Conservation (phyloP, 2,329 filamentous ascomycete genomes). For the Exutisphaerella laricina region DNA sequence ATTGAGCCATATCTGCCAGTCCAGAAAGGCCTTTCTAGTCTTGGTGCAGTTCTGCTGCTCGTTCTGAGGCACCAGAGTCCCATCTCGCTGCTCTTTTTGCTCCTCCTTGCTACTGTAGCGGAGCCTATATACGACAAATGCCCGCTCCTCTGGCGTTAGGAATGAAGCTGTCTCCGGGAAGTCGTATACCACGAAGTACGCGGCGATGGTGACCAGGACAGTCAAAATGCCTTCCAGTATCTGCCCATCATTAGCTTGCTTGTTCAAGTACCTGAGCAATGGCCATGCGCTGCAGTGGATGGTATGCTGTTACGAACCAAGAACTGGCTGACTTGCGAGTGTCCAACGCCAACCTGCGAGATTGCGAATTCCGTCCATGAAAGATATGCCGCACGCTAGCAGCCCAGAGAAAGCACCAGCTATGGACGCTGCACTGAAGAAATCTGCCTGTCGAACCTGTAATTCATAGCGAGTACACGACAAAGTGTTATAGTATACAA, state of each 20-base stretch:
- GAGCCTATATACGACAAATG: constrained; percentile 20
- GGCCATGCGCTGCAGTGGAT: too few relatives aligned
- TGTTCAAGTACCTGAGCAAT: background rate
- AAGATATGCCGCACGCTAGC: constrained; percentile 46
- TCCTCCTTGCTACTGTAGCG: constrained; percentile 7
- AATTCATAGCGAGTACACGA: constrained; percentile 43
- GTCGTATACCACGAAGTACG: constrained; percentile 50
- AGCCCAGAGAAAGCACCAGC: constrained; percentile 48
- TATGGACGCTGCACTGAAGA: constrained; percentile 32
- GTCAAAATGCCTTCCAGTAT: constrained; percentile 48
- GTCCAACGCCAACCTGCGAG: constrained; percentile 14
- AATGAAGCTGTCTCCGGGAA: constrained; percentile 47
- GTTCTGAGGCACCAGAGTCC: constrained; percentile 16
- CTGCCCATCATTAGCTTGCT: constrained; percentile 41
- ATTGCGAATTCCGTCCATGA: constrained; percentile 26
- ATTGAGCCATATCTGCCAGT: constrained; percentile 47
- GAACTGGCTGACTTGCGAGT: too few relatives aligned
- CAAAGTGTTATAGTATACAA: constrained; percentile 41
- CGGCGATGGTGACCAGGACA: constrained; percentile 47
- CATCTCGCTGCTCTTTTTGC: constrained; percentile 6
- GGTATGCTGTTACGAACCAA: too few relatives aligned
- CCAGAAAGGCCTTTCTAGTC: constrained; percentile 41
- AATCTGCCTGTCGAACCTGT: constrained; percentile 31
- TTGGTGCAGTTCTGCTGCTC: constrained; percentile 34
- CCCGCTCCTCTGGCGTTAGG: constrained; percentile 31